phyloP scores from a whole-genome alignment of 2,329 filamentous ascomycete genomes.

The Aspergillus pseudonomiae region DNA sequence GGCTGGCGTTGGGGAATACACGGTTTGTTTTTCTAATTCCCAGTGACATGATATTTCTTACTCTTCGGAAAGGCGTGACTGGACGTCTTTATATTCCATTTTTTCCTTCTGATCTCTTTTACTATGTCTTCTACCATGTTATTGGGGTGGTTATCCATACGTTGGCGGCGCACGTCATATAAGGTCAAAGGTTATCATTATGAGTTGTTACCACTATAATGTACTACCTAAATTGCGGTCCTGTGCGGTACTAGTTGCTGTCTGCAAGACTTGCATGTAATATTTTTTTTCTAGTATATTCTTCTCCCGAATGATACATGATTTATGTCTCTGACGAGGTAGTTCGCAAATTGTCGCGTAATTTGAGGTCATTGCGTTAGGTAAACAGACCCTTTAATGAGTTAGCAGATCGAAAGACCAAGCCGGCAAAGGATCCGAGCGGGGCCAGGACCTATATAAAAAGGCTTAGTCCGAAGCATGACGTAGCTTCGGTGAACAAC shows the following conservation, averaged over 20 bases:
- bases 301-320: background rate
- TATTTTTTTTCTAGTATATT: constrained; percentile 1
- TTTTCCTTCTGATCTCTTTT: background rate
- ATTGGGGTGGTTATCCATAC: constrained; percentile 4
- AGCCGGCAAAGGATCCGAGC: constrained; percentile 12
- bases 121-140: constrained; percentile 10
- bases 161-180: constrained; percentile 2
- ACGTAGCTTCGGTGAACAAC: constrained; percentile 9
- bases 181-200: background rate
- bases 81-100: constrained; percentile 3
- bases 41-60: background rate
- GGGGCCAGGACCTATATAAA: constrained; percentile 2
- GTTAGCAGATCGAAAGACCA: background rate
- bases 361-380: background rate
- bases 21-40: constrained; percentile 13
- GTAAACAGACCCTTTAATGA: no score
- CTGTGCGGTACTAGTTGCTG: background rate
- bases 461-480: constrained; percentile 9
- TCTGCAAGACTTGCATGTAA: background rate
- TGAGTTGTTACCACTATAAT: background rate
- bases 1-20: constrained; percentile 24
- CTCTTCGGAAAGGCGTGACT: background rate
- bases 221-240: background rate
- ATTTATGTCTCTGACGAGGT: background rate
- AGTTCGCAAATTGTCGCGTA: background rate